Evolutionary conservation across 257 asterid species (phyloP).

Genomic region (Echites panduratus): DNA sequence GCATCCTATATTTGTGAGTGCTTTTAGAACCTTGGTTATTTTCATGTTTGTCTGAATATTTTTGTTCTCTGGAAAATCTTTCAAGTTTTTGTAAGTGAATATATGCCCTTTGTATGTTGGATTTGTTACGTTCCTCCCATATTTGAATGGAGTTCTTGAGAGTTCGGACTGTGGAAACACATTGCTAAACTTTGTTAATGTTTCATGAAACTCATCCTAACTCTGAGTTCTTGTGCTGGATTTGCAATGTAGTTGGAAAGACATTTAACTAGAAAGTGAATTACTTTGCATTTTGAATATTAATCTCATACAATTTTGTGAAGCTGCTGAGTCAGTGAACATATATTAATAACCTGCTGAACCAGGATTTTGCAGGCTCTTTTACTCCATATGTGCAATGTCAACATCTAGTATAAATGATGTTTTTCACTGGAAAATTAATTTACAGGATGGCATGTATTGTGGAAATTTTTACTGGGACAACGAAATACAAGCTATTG

Average conservation of each 20-base stretch:
- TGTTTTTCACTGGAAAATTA: no score
- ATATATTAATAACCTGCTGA: no score
- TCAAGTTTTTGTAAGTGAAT: not conserved
- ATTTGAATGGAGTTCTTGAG: not conserved
- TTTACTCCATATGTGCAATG: no score
- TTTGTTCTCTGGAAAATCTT: not conserved
- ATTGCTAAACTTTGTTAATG: not conserved
- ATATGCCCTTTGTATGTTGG: not conserved
- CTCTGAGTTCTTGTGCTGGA: not conserved
- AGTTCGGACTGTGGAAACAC: not conserved
- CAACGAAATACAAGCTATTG: no score
- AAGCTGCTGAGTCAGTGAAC: not conserved
- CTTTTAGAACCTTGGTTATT: not conserved
- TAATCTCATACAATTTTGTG: not conserved
- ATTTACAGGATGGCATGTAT: no score
- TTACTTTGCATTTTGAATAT: not conserved
- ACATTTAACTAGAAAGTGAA: not conserved
- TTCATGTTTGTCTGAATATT: constrained; percentile 4
- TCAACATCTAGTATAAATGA: no score
- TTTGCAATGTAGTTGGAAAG: not conserved
- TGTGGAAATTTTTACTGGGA: no score
- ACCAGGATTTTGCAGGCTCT: no score
- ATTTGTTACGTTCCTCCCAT: not conserved
- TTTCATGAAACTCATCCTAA: not conserved
- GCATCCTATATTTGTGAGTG: not conserved